Evolutionary conservation across 441 rosid species (phyloP).

Genomic region (Macaranga tanarius): DNA sequence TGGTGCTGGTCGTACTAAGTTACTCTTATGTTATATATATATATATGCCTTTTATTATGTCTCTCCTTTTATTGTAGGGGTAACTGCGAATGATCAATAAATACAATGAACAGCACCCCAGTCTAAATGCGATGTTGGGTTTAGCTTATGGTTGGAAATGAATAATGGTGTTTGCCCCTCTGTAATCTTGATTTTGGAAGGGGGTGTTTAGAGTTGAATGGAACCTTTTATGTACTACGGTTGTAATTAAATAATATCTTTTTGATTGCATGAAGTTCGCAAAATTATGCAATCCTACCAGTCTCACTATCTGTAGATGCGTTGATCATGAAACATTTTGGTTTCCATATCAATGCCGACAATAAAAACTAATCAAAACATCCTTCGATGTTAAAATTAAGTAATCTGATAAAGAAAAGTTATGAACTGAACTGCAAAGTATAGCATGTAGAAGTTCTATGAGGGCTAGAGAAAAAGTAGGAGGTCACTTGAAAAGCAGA

Average conservation of each 20-base stretch:
- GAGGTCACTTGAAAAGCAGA: background rate
- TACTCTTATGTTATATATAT: background rate
- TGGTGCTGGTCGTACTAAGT: constrained; percentile 63
- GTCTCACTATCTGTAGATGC: no score
- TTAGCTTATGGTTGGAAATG: constrained; percentile 23
- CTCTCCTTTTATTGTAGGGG: constrained; percentile 7
- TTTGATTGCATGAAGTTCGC: background rate
- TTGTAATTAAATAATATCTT: constrained; percentile 38
- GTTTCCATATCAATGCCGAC: no score
- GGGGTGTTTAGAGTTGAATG: background rate
- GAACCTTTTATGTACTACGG: constrained; percentile 3
- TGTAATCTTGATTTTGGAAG: constrained; percentile 8
- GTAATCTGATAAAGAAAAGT: no score
- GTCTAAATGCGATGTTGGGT: constrained; percentile 20
- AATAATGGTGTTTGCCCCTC: constrained; percentile 16
- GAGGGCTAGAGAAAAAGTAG: background rate
- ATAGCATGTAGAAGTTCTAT: background rate
- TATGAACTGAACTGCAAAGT: no score
- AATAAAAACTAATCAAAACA: no score
- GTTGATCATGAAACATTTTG: no score
- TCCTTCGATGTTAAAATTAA: no score
- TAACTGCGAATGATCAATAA: constrained; percentile 23
- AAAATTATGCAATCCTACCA: background rate
- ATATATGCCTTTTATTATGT: no score
- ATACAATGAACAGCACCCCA: constrained; percentile 21